Conservation (phyloP, 2,329 filamentous ascomycete species). For the Hypoxylon sp. region DNA sequence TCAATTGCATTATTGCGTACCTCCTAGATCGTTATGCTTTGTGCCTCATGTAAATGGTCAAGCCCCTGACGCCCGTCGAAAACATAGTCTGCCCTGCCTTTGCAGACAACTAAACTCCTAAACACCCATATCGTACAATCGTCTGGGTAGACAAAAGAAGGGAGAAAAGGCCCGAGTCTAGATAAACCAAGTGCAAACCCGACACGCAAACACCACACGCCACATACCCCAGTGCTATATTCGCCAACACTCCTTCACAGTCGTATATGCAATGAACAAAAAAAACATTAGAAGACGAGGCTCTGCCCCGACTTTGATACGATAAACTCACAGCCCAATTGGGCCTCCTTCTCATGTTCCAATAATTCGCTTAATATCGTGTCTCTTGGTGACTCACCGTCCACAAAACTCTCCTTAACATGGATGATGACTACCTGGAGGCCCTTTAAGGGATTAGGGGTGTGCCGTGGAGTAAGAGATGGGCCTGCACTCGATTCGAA, state of each 20-base stretch:
- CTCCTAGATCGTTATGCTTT: constrained; percentile 16
- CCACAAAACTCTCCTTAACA: constrained; percentile 86
- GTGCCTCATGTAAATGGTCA: constrained; percentile 14
- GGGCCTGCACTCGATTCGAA: constrained; percentile 47
- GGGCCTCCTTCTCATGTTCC: constrained; percentile 74
- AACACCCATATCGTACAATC: constrained; percentile 31
- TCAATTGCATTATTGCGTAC: constrained; percentile 14
- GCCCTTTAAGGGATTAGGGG: constrained; percentile 72
- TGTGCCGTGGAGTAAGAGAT: constrained; percentile 41
- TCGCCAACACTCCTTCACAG: constrained; percentile 12
- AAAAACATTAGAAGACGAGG: constrained; percentile 62
- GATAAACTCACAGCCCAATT: constrained; percentile 84
- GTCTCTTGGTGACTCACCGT: constrained; percentile 75
- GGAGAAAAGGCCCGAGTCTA: constrained; percentile 21
- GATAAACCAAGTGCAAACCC: constrained; percentile 5
- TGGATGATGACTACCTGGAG: constrained; percentile 91
- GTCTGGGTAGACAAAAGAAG: constrained; percentile 19
- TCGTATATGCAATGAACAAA: constrained; percentile 33
- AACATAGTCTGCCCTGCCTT: constrained; percentile 4
- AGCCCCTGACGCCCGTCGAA: constrained; percentile 22
- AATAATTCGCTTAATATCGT: constrained; percentile 78
- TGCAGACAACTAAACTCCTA: constrained; percentile 7
- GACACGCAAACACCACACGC: constrained; percentile 27
- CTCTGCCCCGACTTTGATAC: constrained; percentile 77
- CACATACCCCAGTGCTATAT: constrained; percentile 29